Conservation (phyloP, 2,329 filamentous ascomycete genomes). For the Colletotrichum sp. region DNA sequence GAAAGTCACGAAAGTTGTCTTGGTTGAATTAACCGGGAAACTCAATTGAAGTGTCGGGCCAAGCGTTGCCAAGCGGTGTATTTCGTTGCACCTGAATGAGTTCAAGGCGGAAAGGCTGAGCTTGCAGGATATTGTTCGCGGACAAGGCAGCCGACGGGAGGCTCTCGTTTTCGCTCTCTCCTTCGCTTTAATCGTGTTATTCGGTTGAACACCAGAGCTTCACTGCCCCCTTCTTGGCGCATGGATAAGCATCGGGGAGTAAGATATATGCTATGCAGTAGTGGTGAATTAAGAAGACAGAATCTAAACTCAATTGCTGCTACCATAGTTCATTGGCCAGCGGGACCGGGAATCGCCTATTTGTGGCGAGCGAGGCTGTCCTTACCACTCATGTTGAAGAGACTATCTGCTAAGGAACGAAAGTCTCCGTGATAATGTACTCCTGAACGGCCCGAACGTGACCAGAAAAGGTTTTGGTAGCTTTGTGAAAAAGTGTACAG, state of each 20-base stretch:
- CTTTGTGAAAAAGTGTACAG: too few species aligned
- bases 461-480: not conserved
- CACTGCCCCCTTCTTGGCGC: not conserved
- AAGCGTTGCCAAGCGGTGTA: not conserved
- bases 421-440: not conserved
- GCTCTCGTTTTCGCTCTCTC: not conserved
- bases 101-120: not conserved
- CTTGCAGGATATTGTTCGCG: not conserved
- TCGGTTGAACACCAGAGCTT: not conserved
- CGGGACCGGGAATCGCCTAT: not conserved
- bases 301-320: not conserved
- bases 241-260: not conserved
- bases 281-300: not conserved
- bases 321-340: not conserved
- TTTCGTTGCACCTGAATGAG: not conserved
- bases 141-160: not conserved
- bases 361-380: not conserved
- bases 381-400: not conserved
- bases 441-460: rapidly evolving
- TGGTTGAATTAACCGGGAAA: not conserved
- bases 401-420: not conserved
- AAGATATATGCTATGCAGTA: not conserved
- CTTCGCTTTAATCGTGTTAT: not conserved
- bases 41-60: not conserved
- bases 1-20: not conserved